Conservation (phyloP, 2,329 filamentous ascomycete genomes). For the Ceratocystis colombiana region DNA sequence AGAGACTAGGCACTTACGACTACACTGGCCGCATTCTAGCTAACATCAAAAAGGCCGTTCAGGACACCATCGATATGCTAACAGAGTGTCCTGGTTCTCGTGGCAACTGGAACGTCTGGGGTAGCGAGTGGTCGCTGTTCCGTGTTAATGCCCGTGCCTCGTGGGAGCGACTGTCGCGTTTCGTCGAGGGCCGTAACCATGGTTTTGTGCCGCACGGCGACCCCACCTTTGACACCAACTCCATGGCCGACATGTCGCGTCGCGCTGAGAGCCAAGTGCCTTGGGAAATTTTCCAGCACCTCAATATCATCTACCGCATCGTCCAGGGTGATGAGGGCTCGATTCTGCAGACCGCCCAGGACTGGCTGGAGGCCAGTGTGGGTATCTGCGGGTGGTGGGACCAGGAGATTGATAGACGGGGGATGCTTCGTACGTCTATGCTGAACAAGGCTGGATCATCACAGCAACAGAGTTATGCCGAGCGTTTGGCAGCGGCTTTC, state of each 20-base stretch:
- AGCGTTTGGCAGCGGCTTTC: slow-evolving; percentile 62
- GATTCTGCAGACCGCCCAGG: slow-evolving; percentile 66
- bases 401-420: slow-evolving; percentile 63
- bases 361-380: slow-evolving; percentile 85
- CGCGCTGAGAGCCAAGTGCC: slow-evolving; percentile 80
- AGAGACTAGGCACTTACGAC: slow-evolving; percentile 53
- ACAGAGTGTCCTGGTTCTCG: slow-evolving; percentile 60
- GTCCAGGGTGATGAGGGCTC: slow-evolving; percentile 65
- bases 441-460: slow-evolving; percentile 20
- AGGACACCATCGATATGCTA: slow-evolving; percentile 58
- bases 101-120: slow-evolving; percentile 72
- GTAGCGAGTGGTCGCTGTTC: slow-evolving; percentile 74
- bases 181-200: slow-evolving; percentile 56
- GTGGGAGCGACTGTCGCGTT: slow-evolving; percentile 60
- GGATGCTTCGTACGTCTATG: slow-evolving; percentile 34
- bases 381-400: slow-evolving; percentile 88
- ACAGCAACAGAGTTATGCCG: slow-evolving; percentile 54
- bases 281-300: slow-evolving; percentile 79
- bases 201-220: slow-evolving; percentile 36
- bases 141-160: slow-evolving; percentile 62
- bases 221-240: slow-evolving; percentile 32
- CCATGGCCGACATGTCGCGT: slow-evolving; percentile 56
- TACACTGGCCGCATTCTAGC: slow-evolving; percentile 69
- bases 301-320: slow-evolving; percentile 71
- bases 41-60: slow-evolving; percentile 63